Conservation (phyloP, 2,329 filamentous ascomycete genomes). For the Ceratocystis albifundus region DNA sequence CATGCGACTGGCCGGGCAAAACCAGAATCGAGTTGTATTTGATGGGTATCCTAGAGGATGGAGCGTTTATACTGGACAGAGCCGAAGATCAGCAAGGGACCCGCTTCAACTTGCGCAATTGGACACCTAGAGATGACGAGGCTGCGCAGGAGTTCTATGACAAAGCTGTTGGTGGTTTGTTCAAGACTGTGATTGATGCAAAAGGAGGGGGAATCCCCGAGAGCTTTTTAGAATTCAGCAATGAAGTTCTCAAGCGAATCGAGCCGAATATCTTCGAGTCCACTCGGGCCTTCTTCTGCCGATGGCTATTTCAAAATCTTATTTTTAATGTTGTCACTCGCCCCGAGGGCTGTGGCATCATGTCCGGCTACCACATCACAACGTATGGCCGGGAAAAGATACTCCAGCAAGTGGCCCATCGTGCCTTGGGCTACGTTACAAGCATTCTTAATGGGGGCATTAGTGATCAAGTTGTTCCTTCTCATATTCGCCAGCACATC, state of each 20-base stretch:
- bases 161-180: slow-evolving; percentile 65
- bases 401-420: slow-evolving; percentile 65
- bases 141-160: slow-evolving; percentile 83
- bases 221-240: slow-evolving; percentile 71
- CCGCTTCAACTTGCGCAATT: slow-evolving; percentile 58
- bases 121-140: slow-evolving; percentile 67
- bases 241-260: slow-evolving; percentile 68
- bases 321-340: slow-evolving; percentile 73
- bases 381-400: slow-evolving; percentile 80
- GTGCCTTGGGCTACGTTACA: slow-evolving; percentile 66
- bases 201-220: slow-evolving; percentile 76
- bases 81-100: slow-evolving; percentile 67
- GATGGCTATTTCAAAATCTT: slow-evolving; percentile 87
- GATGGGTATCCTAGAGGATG: slow-evolving; percentile 87
- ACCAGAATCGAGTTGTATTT: slow-evolving; percentile 87
- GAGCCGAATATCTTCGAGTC: slow-evolving; percentile 59
- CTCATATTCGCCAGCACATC: slow-evolving; percentile 55
- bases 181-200: slow-evolving; percentile 75
- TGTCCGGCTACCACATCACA: slow-evolving; percentile 84
- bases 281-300: slow-evolving; percentile 71
- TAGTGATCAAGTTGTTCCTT: slow-evolving; percentile 48
- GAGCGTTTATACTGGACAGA: slow-evolving; percentile 78
- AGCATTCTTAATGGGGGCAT: slow-evolving; percentile 48
- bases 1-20: slow-evolving; percentile 81
- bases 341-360: slow-evolving; percentile 68